Conservation (phyloP, 2,329 filamentous ascomycete species). For the Cladophialophora chaetospira region DNA sequence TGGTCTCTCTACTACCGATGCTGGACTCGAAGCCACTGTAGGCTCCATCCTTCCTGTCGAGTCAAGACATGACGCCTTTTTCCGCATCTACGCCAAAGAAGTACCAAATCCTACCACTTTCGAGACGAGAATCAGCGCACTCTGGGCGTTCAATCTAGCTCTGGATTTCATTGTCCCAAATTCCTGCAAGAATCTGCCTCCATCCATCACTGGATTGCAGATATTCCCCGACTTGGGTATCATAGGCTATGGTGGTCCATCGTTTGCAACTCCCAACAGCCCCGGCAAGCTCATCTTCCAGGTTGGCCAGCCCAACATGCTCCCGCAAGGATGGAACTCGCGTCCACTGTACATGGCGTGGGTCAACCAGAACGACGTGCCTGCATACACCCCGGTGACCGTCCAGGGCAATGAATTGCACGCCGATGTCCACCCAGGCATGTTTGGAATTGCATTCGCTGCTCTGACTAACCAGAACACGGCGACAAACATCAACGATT, state of each 20-base stretch:
- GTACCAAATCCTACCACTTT: slow-evolving; percentile 37
- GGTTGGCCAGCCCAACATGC: slow-evolving; percentile 24
- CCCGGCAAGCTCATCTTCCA: slow-evolving; percentile 26
- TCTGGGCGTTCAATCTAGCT: slow-evolving; percentile 38
- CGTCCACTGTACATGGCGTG: slow-evolving; percentile 30
- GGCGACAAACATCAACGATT: slow-evolving; percentile 22
- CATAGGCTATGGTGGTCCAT: slow-evolving; percentile 21
- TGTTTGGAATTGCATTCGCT: slow-evolving; percentile 32
- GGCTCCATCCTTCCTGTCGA: slow-evolving; percentile 37
- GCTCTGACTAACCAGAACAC: slow-evolving; percentile 31
- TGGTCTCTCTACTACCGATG: slow-evolving; percentile 33
- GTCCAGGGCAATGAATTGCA: slow-evolving; percentile 20
- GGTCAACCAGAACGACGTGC: slow-evolving; percentile 33
- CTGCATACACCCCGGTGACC: slow-evolving; percentile 31
- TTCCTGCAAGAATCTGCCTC: slow-evolving; percentile 31
- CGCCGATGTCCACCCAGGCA: slow-evolving; percentile 27
- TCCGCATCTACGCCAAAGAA: slow-evolving; percentile 34
- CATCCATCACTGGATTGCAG: slow-evolving; percentile 13
- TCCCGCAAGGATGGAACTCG: slow-evolving; percentile 18
- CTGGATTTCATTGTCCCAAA: slow-evolving; percentile 34
- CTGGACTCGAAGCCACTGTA: slow-evolving; percentile 32
- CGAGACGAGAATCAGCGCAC: slow-evolving; percentile 35
- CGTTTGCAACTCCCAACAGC: slow-evolving; percentile 21
- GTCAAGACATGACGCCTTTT: slow-evolving; percentile 36
- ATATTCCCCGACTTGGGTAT: slow-evolving; percentile 25